Percentiles rank a stretch among this genome's conserved stretches.
These are phyloP conservation scores for Candida sakaeoensis DNA, from an alignment of 805 yeast genomes.

Conservation along the genomic window DNA sequence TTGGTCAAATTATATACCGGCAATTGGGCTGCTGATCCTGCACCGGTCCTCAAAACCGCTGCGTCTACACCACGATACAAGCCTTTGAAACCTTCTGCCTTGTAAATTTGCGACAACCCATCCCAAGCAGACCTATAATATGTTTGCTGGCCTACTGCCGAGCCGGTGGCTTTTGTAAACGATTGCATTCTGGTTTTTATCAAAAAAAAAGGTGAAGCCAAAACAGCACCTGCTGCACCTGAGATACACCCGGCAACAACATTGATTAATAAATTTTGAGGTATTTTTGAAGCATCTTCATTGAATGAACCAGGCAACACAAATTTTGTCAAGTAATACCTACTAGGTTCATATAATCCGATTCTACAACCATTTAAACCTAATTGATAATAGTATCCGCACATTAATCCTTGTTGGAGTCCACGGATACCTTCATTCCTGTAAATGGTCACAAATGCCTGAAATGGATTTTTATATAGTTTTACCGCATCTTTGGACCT, in stretches of 20 bases:
- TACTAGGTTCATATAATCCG: slow-evolving; percentile 88
- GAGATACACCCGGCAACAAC: slow-evolving; percentile 77
- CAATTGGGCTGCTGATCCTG: slow-evolving; percentile 92
- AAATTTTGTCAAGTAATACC: slow-evolving; percentile 53
- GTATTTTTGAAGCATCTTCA: slow-evolving; percentile 30
- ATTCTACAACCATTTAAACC: slow-evolving; percentile 92
- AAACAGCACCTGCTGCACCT: slow-evolving; percentile 83
- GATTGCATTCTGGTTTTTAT: slow-evolving; percentile 97
- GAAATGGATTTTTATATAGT: slow-evolving; percentile 76
- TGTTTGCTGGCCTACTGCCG: slow-evolving; percentile 82
- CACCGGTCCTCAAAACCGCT: slow-evolving; percentile 89
- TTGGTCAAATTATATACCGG: slow-evolving; percentile 86
- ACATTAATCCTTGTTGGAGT: slow-evolving; percentile 80
- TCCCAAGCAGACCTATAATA: slow-evolving; percentile 67
- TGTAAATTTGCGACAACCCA: slow-evolving; percentile 62
- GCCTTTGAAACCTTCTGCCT: slow-evolving; percentile 71
- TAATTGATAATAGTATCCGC: slow-evolving; percentile 88
- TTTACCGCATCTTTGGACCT: slow-evolving; percentile 45
- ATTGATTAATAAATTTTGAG: slow-evolving; percentile 51
- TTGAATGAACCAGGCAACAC: slow-evolving; percentile 50
- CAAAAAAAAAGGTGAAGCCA: slow-evolving; percentile 89
- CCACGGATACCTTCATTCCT: slow-evolving; percentile 84
- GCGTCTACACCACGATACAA: slow-evolving; percentile 91
- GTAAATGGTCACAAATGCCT: slow-evolving; percentile 70
- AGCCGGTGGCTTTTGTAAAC: slow-evolving; percentile 51